Conservation (phyloP, 2,329 filamentous ascomycete genomes). For the Trematosphaeria pertusa region DNA sequence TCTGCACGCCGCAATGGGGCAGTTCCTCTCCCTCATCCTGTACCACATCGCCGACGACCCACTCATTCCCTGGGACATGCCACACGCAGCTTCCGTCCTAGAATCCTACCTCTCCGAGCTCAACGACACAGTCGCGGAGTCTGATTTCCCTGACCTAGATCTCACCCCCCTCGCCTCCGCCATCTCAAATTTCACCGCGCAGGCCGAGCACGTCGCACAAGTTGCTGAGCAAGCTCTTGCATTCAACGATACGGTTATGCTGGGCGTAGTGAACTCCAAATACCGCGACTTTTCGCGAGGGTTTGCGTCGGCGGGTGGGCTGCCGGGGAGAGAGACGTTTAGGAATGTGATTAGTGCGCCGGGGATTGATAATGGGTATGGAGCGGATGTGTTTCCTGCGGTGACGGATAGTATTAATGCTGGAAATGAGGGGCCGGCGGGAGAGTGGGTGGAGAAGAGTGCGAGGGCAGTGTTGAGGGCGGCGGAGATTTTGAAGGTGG, state of each 20-base stretch:
- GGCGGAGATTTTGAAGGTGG: constrained; percentile 22
- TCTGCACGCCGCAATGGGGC: constrained; percentile 27
- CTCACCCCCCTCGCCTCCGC: constrained; percentile 14
- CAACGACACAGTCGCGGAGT: constrained; percentile 19
- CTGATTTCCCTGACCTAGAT: constrained; percentile 19
- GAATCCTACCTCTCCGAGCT: constrained; percentile 25
- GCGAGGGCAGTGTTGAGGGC: constrained; percentile 22
- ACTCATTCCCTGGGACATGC: constrained; percentile 28
- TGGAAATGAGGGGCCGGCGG: constrained; percentile 17
- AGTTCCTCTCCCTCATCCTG: constrained; percentile 22
- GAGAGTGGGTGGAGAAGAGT: constrained; percentile 26
- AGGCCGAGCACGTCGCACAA: constrained; percentile 15
- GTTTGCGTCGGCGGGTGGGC: constrained; percentile 21
- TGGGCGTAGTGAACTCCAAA: constrained; percentile 26
- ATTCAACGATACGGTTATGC: constrained; percentile 18
- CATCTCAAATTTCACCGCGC: constrained; percentile 20
- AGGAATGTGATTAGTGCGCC: constrained; percentile 28
- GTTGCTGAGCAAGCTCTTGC: constrained; percentile 14
- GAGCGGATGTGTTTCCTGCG: constrained; percentile 24
- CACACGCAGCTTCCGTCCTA: constrained; percentile 24
- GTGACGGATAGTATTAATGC: constrained; percentile 25
- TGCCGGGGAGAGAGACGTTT: constrained; percentile 27
- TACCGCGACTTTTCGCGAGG: constrained; percentile 26
- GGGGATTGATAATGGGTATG: constrained; percentile 34
- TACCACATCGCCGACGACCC: constrained; percentile 28